Base-by-base conservation (phyloP, 768 basidiomycete genomes). In the Fomitopsis pulvina region DNA sequence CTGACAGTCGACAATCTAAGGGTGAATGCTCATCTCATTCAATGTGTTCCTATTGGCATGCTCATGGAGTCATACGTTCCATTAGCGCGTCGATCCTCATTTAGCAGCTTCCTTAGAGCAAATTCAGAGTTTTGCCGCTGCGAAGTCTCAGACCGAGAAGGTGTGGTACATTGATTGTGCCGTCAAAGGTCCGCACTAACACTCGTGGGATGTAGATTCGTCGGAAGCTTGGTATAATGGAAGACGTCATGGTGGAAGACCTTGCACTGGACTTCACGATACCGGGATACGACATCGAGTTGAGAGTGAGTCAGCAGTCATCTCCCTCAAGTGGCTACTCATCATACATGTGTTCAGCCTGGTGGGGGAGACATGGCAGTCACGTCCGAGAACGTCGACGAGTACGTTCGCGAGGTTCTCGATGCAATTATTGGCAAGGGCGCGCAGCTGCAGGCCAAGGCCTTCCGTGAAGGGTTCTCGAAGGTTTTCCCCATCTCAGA, bases 401-500 rank as follows among this genome's bases (percentile, higher is more conserved):
- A 96, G 59, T 99, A 98, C 63, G 79, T 97, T 39, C 66, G 76
- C n/a, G 82, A 81, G 50, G 87, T 98, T 22, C 67, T 98, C 50
- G 88, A 98, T 52, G 84, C 85, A 24, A 90, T 95, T 48, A 77
- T 99, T 11, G 88, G 89, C 1, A 79, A 80, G 45, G 93, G 94
- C 2, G 77, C 85, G 18, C 71, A 76, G 46, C 69, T 79, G 1
- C 93, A 96, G 68, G 87, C 87, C 6, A 82, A 86, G 61, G 92
- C 93, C 2, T 97, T 99, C 81, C 78, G 83, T 55, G 89, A 93
- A 55, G 95, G 92, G 1, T 95, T 95, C 67, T 92, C 91, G 1
- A 92, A 93, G 63, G 93, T 98, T 26, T 98, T 99, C 77, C 90
- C 95, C 4, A 83, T 98, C 41, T 71, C 76, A 24, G 94, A 99